Evolutionary conservation across 495 filamentous ascomycete genomes (phyloP), one percentile per base, ranked within the genome.

Genomic region (Penicillium mononematosum): DNA sequence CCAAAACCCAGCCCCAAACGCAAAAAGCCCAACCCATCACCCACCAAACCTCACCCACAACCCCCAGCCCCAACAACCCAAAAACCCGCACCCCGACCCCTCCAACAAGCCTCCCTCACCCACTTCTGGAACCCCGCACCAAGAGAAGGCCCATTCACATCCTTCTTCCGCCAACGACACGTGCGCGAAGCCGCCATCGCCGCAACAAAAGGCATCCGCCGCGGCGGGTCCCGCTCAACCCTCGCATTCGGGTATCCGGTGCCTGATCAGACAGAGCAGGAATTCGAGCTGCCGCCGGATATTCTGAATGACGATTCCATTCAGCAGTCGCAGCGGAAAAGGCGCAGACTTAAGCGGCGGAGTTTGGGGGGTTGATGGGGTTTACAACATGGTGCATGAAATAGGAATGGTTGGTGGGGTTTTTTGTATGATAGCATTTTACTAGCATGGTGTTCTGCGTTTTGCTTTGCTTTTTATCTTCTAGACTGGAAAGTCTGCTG

Each of bases 201-300:
- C 78, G 69, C 75, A 73, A 58, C 79, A 83, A 45, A 79, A 81
- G 53, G 61, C 16, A 53, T 29, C 2, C 55, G 49, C 1, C 58
- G 52, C 17, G 81, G 83, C 22, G 79, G 84, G 25, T 84, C 65
- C 7, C 63, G 68, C 12, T 53, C 43, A 5, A 16, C 61, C 14
- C 69, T 78, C 20, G 87, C 95, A 1, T 98, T 95, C 76, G 94
- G 95, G 3, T 82, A 87, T 12, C 86, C 89, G 0, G 69, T 98
- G 12, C 92, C 93, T 0, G 90, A 94, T 11, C 67, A 87, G 36
- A 61, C 70, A 10, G 81, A 89, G 64, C 61, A 62, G 32, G 88
- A 94, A 14, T 98, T 97, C 64, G 75, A 81, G 46, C 75, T 96
- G 49, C 90, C 94, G 0, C 71, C 77, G 7, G 88, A 89, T 29